Evolutionary conservation across 2,329 filamentous ascomycete species (phyloP).

Genomic region (Rhynchosporium secalis): DNA sequence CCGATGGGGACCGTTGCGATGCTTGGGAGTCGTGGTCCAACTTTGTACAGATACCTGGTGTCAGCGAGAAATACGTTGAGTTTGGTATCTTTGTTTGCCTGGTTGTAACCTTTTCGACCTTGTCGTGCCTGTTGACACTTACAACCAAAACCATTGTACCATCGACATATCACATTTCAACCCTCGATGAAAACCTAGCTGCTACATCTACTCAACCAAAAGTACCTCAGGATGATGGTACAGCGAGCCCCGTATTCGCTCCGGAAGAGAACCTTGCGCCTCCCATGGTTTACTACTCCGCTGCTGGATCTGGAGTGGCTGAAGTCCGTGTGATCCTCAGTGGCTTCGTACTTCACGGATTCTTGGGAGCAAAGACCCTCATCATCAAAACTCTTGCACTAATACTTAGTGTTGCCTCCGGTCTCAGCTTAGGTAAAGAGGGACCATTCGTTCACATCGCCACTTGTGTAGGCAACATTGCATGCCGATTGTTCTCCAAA

Average conservation of each 20-base stretch:
- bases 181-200: constrained; percentile 88
- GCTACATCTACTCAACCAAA: constrained; percentile 54
- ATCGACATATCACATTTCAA: constrained; percentile 81
- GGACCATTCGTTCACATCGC: constrained; percentile 97
- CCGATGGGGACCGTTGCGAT: constrained; percentile 53
- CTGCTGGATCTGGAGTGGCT: constrained; percentile 92
- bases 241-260: constrained; percentile 43
- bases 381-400: constrained; percentile 81
- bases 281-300: constrained; percentile 92
- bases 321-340: constrained; percentile 98
- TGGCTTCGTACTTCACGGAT: constrained; percentile 94
- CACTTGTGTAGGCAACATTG: constrained; percentile 91
- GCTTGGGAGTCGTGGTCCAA: constrained; percentile 65
- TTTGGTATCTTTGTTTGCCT: constrained; percentile 73
- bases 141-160: constrained; percentile 93
- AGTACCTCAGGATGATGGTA: constrained; percentile 45
- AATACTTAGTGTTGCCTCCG: constrained; percentile 86
- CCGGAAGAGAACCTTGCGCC: constrained; percentile 44
- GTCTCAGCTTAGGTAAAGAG: constrained; percentile 89
- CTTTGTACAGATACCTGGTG: constrained; percentile 34
- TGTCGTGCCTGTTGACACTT: constrained; percentile 78
- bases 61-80: constrained; percentile 62
- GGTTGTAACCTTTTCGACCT: constrained; percentile 67
- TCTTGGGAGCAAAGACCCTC: constrained; percentile 84
- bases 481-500: constrained; percentile 89